Evolutionary conservation across 352 stramenopile species (phyloP).

Genomic region (Pythium sp.): DNA sequence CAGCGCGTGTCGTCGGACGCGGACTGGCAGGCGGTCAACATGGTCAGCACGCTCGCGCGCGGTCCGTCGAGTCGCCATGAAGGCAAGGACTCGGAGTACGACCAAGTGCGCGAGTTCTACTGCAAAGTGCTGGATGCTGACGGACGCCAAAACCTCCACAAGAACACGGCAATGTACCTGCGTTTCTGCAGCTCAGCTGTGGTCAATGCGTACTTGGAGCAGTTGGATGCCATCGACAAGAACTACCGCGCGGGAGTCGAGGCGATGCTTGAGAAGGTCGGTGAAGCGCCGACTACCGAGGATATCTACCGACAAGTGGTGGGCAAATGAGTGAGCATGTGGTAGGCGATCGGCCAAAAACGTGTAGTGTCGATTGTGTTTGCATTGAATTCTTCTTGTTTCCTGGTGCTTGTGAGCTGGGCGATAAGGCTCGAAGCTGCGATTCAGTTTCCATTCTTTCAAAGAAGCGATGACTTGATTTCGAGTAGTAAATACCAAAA

Average conservation of each 20-base stretch:
- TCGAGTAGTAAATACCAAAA: neutral
- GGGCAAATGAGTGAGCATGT: neutral
- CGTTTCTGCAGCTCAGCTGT: conserved; percentile 22
- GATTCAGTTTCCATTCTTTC: too few relatives aligned
- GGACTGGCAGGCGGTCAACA: conserved; percentile 23
- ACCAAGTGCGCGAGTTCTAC: conserved; percentile 4
- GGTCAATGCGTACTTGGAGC: conserved; percentile 23
- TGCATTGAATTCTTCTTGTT: neutral
- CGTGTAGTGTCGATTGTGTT: neutral
- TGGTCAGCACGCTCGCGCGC: conserved; percentile 17
- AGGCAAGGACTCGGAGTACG: conserved; percentile 1
- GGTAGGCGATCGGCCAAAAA: neutral
- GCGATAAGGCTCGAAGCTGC: too few relatives aligned
- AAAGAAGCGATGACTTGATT: neutral
- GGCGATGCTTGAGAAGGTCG: conserved; percentile 11
- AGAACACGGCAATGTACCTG: conserved; percentile 28
- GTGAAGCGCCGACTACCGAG: conserved; percentile 15
- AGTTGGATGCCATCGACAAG: conserved; percentile 26
- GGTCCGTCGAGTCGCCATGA: conserved; percentile 21
- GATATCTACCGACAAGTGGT: conserved; percentile 25
- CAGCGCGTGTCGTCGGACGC: conserved; percentile 20
- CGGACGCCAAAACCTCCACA: conserved; percentile 4
- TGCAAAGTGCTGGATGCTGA: neutral
- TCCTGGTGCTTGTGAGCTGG: too few relatives aligned
- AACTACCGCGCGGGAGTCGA: conserved; percentile 24